phyloP scores from a whole-genome alignment of 306 rosid genomes.

The Trichosanthes truncata region DNA sequence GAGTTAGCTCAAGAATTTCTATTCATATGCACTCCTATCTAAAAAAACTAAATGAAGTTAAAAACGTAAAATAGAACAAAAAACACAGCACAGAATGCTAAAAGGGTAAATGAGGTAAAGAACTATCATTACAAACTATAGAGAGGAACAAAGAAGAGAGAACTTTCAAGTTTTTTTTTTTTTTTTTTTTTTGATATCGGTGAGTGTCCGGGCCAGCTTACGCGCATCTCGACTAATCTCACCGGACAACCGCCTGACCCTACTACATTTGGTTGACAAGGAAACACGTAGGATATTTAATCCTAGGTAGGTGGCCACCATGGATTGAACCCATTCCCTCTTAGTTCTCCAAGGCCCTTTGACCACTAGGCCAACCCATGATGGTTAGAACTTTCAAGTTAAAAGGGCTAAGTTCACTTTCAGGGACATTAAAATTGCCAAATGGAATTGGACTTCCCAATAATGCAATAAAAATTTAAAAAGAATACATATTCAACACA shows the following conservation, averaged over 20 bases:
- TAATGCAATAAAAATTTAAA: neutral
- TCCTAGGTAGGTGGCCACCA: too few relatives aligned
- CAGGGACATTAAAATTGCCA: neutral
- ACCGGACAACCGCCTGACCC: too few relatives aligned
- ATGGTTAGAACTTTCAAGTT: neutral
- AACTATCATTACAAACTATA: neutral
- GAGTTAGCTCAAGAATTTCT: neutral
- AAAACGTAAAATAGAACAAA: slow-evolving; percentile 3
- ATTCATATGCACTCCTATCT: neutral
- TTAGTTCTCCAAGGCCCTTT: too few relatives aligned
- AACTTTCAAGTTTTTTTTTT: neutral
- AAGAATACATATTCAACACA: neutral
- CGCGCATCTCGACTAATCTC: too few relatives aligned
- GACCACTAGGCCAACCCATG: too few relatives aligned
- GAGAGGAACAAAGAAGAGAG: neutral
- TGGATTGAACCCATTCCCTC: too few relatives aligned
- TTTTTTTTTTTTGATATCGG: too few relatives aligned
- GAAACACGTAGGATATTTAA: too few relatives aligned
- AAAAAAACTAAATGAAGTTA: neutral
- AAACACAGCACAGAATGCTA: neutral
- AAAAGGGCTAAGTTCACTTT: neutral
- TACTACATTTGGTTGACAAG: too few relatives aligned
- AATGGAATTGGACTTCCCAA: neutral
- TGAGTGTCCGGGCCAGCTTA: too few relatives aligned
- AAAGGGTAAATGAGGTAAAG: neutral